phyloP scores from a whole-genome alignment of 169 alveolate genomes.

The Plasmodium vivax region DNA sequence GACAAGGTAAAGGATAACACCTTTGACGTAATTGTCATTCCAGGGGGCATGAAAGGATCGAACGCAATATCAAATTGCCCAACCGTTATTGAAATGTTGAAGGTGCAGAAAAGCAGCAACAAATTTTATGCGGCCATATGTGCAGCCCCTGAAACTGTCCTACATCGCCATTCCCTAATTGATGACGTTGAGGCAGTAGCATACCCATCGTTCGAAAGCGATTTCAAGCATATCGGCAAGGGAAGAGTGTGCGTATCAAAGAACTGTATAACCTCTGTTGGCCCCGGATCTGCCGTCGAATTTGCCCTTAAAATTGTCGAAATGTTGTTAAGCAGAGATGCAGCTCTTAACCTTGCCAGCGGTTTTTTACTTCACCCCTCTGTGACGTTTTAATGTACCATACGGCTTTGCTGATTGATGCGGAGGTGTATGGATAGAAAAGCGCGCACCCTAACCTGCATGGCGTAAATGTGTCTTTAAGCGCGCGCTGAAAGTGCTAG shows the following conservation, averaged over 20 bases:
- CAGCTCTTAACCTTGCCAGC: slow-evolving; percentile 46
- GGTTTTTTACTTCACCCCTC: slow-evolving; percentile 66
- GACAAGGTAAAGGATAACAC: slow-evolving; percentile 74
- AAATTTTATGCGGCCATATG: slow-evolving; percentile 86
- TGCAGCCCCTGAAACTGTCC: slow-evolving; percentile 85
- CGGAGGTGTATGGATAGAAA: background rate
- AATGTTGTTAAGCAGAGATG: slow-evolving; percentile 75
- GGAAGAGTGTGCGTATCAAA: slow-evolving; percentile 84
- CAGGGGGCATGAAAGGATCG: slow-evolving; percentile 86
- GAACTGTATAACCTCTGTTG: slow-evolving; percentile 83
- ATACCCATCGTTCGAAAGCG: slow-evolving; percentile 83
- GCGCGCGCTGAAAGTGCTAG: background rate
- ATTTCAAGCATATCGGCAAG: slow-evolving; percentile 79
- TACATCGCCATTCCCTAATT: slow-evolving; percentile 80
- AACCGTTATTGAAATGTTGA: slow-evolving; percentile 75
- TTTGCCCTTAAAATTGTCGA: slow-evolving; percentile 84
- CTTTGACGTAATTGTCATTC: slow-evolving; percentile 81
- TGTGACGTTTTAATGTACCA: slow-evolving; percentile 29
- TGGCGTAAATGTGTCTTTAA: background rate
- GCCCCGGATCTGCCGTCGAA: slow-evolving; percentile 86
- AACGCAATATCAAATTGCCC: slow-evolving; percentile 48
- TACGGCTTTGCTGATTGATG: background rate
- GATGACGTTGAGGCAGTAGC: slow-evolving; percentile 83
- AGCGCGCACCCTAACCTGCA: background rate
- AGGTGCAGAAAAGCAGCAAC: slow-evolving; percentile 77